Evolutionary conservation across 2,329 filamentous ascomycete species (phyloP).

Genomic region (Didymella pomorum): DNA sequence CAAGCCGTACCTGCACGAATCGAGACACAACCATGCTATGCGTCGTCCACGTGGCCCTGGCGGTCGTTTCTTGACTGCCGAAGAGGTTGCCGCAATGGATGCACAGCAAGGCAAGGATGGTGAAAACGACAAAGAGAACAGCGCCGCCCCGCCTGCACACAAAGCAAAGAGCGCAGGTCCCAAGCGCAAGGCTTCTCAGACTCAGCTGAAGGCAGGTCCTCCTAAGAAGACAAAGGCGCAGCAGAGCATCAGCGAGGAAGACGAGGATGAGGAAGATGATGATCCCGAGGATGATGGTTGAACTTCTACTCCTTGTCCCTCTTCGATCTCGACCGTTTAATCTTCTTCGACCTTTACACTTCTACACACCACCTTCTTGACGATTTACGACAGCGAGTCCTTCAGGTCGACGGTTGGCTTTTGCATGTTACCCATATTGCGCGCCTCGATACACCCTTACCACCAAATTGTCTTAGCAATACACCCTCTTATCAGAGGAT

Average conservation of each 20-base stretch:
- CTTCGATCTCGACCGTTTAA: constrained; percentile 32
- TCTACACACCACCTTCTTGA: constrained; percentile 40
- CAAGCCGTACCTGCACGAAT: constrained; percentile 97
- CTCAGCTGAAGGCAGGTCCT: constrained; percentile 43
- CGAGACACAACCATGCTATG: constrained; percentile 98
- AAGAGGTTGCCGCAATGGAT: constrained; percentile 92
- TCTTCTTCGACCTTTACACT: constrained; percentile 31
- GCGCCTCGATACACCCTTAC: constrained; percentile 33
- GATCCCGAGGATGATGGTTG: constrained; percentile 60
- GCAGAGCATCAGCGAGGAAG: constrained; percentile 60
- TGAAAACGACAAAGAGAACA: constrained; percentile 53
- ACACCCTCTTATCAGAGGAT: constrained; percentile 23
- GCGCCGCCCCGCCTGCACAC: constrained; percentile 37
- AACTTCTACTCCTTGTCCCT: constrained; percentile 7
- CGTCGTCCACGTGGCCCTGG: constrained; percentile 90
- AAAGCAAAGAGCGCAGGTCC: constrained; percentile 28
- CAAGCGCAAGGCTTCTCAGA: constrained; percentile 45
- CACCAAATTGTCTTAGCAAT: constrained; percentile 47
- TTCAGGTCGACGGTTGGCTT: constrained; percentile 40
- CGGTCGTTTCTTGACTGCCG: constrained; percentile 93
- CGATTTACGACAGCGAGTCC: constrained; percentile 51
- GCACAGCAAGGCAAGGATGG: constrained; percentile 39
- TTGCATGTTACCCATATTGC: constrained; percentile 45
- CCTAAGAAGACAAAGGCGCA: constrained; percentile 62
- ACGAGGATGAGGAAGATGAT: constrained; percentile 60